Base-by-base conservation (phyloP, 1,139 yeast genomes). In the Spathaspora sp. region DNA sequence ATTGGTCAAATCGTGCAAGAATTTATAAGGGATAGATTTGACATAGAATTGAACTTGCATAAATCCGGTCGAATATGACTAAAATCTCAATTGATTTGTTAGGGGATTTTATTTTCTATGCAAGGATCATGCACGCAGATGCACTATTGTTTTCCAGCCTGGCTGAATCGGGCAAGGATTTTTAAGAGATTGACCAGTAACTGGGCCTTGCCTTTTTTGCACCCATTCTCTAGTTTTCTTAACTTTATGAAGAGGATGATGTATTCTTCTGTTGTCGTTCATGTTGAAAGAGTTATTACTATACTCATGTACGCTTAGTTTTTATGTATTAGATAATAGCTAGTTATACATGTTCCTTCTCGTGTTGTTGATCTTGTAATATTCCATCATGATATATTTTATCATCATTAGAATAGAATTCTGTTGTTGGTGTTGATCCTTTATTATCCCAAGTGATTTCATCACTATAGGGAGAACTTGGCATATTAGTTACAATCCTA, bases 401-500 rank as follows among this genome's bases (percentile, higher is more conserved):
- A 51, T 65, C 70, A 56, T 67, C 69, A 50, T 56, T 58, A 10
- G 68, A 57, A 52, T 56, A 66, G 52, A 67, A 64, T 50, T 70
- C 75, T 42, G 72, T 61, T 44, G 58, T 63, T 11, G 72, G 72
- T 6, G 69, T 64, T 2, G 69, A 64, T 8, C 61, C 64, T 46
- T 53, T 57, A 49, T 55, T 63, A 42, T 55, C 54, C 68, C 66
- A 64, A 18, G 72, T 68, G 61, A 69, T 63, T 13, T 37, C 29
- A 25, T 41, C 43, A 3, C 52, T 43, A 29, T 48, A 53, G 11
- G 78, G 78, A 8, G 77, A 72, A 2, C 78, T 72, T 2, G 79
- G 78, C 76, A 74, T 73, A 31, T 31, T 31, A 13, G 18, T 13
- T 31, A 31, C 36, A 31, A 31, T 13, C 15, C 36, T 31, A 7